Base-by-base conservation (phyloP, 1,139 yeast genomes). In the Geotrichum restrictum region DNA sequence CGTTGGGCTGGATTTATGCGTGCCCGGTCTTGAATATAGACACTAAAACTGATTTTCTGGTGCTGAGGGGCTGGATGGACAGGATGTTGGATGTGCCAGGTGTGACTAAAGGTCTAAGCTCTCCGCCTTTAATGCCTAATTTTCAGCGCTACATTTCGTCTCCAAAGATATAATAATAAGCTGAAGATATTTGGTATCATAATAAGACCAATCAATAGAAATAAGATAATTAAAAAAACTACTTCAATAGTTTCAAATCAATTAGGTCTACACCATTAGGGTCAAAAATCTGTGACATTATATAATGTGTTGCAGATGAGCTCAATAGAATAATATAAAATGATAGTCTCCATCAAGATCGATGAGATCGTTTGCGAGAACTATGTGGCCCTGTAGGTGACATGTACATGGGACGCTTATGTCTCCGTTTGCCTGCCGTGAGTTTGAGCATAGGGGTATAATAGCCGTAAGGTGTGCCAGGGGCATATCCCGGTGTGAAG, bases 21-120 rank as follows among this genome's bases (percentile, higher is more conserved):
- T 49, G 62, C 38, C 52, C 52, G 18, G 31, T 44, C 40, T 48
- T 73, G 45, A 72, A 64, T 0, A 64, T 76, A 55, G 76, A 75
- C 53, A 51, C 74, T 19, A 61, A 62, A 11, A 55, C 51, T 47
- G 69, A 76, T 53, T 79, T 66, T 63, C 82, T 82, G 31, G 62
- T 64, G 34, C 62, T 78, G 37, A 57, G 65, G 42, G 65, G 71
- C 51, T 80, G 83, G 83, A 55, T 69, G 45, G 73, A 71, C n/a
- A 64, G 64, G 21, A 58, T 80, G 49, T 61, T 63, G 7, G 62
- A 63, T 2, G 54, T 71, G 22, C 75, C 76, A 6, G 49, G 41
- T 11, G 36, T 21, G 11, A n/a, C 5, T 21, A 31, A 34, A 16
- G 49, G 49, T 4, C 14, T 45, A 13, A 37, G 27, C 16, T 24